phyloP scores from a whole-genome alignment of 225 moss, liverwort and hornwort genomes.

The Neckera pumila region DNA sequence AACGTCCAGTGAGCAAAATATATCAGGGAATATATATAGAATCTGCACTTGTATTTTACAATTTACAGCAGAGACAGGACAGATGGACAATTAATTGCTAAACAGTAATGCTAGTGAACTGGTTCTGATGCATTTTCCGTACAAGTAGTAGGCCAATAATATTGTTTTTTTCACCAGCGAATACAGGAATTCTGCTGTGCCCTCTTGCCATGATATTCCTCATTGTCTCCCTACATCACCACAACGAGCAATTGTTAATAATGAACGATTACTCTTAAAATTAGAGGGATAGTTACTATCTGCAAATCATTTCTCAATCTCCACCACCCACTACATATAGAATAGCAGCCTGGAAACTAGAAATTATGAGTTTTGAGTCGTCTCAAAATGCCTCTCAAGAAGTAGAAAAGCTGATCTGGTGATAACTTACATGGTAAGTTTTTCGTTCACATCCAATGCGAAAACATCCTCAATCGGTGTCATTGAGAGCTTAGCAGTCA shows the following conservation, averaged over 20 bases:
- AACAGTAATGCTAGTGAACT: neutral
- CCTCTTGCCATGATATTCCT: slow-evolving; percentile 75
- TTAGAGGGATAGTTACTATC: neutral
- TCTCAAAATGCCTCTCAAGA: neutral
- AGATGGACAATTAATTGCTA: neutral
- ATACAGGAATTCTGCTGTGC: slow-evolving; percentile 91
- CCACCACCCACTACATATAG: neutral
- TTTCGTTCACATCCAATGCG: slow-evolving; percentile 69
- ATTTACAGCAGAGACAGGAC: neutral
- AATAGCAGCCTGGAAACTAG: neutral
- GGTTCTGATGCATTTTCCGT: slow-evolving; percentile 16
- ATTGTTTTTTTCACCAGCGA: slow-evolving; percentile 53
- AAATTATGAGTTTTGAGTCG: neutral
- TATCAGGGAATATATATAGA: neutral
- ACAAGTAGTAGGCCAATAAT: slow-evolving; percentile 86
- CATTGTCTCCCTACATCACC: slow-evolving; percentile 69
- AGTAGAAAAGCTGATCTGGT: neutral
- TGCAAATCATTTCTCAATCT: neutral
- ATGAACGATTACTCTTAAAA: neutral
- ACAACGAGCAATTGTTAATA: neutral
- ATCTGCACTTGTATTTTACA: neutral
- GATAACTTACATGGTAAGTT: slow-evolving; percentile 64
- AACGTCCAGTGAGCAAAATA: neutral
- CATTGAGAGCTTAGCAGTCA: slow-evolving; percentile 82
- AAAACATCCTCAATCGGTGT: slow-evolving; percentile 74